phyloP scores from a whole-genome alignment of 2,329 filamentous ascomycete species.

The Aureobasidium uvarum region DNA sequence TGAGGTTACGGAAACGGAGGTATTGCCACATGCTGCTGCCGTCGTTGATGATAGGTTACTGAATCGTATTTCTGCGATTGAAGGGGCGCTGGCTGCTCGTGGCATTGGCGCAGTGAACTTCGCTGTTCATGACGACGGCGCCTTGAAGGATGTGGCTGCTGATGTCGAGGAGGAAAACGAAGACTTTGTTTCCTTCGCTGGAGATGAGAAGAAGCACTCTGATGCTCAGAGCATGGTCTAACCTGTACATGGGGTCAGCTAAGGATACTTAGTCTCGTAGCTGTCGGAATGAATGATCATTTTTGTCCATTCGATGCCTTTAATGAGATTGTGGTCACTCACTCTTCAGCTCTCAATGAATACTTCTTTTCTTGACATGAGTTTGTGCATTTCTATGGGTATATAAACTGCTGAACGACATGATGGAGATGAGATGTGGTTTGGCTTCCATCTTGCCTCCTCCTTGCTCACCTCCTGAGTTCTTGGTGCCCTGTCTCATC shows the following conservation, averaged over 20 bases:
- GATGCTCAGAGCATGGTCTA: conserved; percentile 24
- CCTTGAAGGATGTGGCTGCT: not conserved
- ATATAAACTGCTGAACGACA: no score
- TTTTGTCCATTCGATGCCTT: no score
- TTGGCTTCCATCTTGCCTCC: no score
- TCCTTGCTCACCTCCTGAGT: no score
- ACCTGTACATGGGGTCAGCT: not conserved
- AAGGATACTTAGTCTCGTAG: not conserved
- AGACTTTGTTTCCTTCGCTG: not conserved
- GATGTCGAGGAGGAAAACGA: not conserved
- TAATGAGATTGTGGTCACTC: no score
- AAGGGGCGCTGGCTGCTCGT: not conserved
- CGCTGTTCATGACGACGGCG: conserved; percentile 10
- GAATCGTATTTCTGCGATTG: conserved; percentile 16
- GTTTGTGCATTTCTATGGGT: no score
- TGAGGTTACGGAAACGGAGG: not conserved
- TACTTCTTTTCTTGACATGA: no score
- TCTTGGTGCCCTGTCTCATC: no score
- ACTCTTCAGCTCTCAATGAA: no score
- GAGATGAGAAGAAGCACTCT: conserved; percentile 13
- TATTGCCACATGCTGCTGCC: not conserved
- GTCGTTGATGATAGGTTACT: conserved; percentile 14
- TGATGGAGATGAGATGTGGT: no score
- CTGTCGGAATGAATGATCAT: not conserved
- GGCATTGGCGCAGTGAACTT: conserved; percentile 23